These are phyloP conservation scores for Solanum sitiens DNA, from an alignment of 257 asterid genomes.

Conservation along the genomic window DNA sequence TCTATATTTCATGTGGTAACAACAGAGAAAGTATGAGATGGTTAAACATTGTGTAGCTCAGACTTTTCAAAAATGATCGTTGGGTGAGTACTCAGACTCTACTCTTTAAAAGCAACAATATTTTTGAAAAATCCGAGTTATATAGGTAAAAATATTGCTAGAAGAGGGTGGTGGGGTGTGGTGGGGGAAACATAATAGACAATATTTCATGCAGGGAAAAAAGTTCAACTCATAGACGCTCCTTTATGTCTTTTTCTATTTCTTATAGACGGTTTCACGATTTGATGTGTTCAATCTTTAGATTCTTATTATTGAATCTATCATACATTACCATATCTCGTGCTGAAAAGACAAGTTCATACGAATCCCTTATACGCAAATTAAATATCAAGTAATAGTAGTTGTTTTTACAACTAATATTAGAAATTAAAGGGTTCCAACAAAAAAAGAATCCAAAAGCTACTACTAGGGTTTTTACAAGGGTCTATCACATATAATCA, in stretches of 20 bases:
- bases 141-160: not conserved
- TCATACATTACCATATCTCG: not conserved
- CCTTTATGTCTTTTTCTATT: not conserved
- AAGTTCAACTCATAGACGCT: not conserved
- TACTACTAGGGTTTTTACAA: not conserved
- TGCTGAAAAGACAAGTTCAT: not conserved
- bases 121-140: not conserved
- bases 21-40: not conserved
- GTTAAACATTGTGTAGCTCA: not conserved
- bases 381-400: not conserved
- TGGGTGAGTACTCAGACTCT: not conserved
- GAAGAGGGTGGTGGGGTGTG: not conserved
- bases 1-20: not conserved
- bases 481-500: not conserved
- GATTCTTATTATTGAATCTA: not conserved
- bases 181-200: not conserved
- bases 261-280: not conserved
- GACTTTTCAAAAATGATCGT: not conserved
- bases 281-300: not conserved
- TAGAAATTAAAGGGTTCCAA: not conserved
- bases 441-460: not conserved
- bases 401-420: not conserved
- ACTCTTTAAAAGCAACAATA: not conserved
- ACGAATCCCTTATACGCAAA: not conserved
- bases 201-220: constrained; percentile 11